Base-by-base conservation (phyloP, 2,329 filamentous ascomycete genomes). In the Aspergillus texensis region DNA sequence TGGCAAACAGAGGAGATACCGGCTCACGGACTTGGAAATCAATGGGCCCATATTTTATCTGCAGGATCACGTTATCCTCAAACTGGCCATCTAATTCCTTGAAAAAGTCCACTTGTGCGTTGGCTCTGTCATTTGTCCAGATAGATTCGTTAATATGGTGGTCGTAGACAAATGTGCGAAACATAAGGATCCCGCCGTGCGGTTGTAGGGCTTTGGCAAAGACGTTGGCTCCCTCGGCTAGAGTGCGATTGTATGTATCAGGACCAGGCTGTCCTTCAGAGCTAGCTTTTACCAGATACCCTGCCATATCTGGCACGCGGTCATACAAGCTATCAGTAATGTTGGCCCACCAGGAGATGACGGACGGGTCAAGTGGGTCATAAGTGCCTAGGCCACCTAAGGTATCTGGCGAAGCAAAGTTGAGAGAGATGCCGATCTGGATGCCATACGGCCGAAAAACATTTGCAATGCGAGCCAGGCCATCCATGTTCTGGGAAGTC, bases 41-140 rank as follows among this genome's bases (percentile, higher is more conserved):
- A 63, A 91, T 91, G 0, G 89, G 89, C 0, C 90, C 89, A 65
- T 89, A 91, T 75, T 92, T 92, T 75, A 92, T 88, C 72, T 92
- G 89, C 2, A 92, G 82, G 0, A 92, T 82, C 0, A 91, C 89
- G 54, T 92, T 92, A 53, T 89, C 86, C 26, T 89, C 86, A 62
- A 92, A 92, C 63, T 88, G 74, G 6, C 82, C 85, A 69, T 92
- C 89, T 0, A 91, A 81, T 0, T 82, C 80, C 19, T 85, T 79
- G 74, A 92, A 91, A 75, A 86, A 90, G 1, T 91, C 81, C 0
- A 91, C 87, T 0, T 88, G 88, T 0, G 88, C 89, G 60, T 91
- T 91, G 1, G 89, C 90, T 2, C 90, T 85, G 72, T 92, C 90
- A 1, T 84, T 84, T 57, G 83, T 86, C 88, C 88, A 91, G 72